A percentile compares a stretch with the other conserved stretches of the same genome.
phyloP scores from a whole-genome alignment of 345 rosid species.

The Trapa incisa region DNA sequence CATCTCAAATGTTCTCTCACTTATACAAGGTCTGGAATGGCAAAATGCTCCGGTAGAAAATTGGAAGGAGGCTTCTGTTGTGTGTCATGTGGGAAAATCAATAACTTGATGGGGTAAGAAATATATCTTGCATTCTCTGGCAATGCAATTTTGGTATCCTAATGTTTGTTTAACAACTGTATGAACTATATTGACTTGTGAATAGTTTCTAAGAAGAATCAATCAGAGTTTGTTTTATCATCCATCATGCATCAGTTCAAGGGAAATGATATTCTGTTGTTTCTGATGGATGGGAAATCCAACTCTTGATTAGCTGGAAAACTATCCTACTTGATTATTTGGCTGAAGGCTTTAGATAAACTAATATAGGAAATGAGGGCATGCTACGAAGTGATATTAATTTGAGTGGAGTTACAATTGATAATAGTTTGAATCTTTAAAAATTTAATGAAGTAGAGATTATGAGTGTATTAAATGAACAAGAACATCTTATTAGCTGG shows the following conservation, averaged over 20 bases:
- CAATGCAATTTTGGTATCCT: not conserved
- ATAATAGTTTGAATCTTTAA: not conserved
- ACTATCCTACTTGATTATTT: not conserved
- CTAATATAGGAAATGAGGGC: too few relatives aligned
- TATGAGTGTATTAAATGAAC: not conserved
- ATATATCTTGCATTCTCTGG: not conserved
- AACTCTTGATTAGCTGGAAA: not conserved
- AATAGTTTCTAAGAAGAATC: not conserved
- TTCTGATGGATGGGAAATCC: not conserved
- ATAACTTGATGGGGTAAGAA: conserved; percentile 44
- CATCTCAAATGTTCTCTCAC: conserved; percentile 61
- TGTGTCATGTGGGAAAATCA: conserved; percentile 49
- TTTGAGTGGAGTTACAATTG: not conserved
- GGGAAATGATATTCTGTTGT: not conserved
- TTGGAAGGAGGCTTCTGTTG: conserved; percentile 57
- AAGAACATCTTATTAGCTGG: not conserved
- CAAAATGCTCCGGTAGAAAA: conserved; percentile 22
- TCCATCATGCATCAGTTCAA: not conserved
- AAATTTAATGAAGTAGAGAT: not conserved
- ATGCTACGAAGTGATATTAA: too few relatives aligned
- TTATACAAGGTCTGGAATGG: conserved; percentile 42
- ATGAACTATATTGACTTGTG: not conserved
- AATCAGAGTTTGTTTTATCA: not conserved
- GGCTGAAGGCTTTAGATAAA: too few relatives aligned
- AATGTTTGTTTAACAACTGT: not conserved